Evolutionary conservation across 441 rosid species (phyloP), one percentile per base, ranked within the genome.

Genomic region (Euphorbia schlechtendalii): DNA sequence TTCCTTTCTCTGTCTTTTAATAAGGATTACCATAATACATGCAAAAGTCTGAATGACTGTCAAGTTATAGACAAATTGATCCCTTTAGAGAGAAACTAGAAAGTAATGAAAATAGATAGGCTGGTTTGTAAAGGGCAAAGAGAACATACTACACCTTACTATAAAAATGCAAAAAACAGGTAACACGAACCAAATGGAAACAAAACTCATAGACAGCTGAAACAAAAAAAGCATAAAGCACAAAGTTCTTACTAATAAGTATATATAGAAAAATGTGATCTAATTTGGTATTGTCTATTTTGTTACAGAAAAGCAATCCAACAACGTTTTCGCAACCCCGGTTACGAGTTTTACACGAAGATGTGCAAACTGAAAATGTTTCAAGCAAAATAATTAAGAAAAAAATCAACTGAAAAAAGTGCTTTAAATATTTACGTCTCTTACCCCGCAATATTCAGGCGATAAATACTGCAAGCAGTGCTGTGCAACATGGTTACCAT

Each of bases 401-500:
- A 12, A n/a, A 41, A 43, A 36, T 36, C 28, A 11, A 52, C 12
- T 20, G 56, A 28, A 28, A 14, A 15, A 48, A 8, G 18, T 41
- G 20, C 52, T n/a, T 46, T 24, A 5, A 30, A 1, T 25, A 11
- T 58, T 36, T 13, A 51, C 8, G 56, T 59, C 61, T n/a, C 56
- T 76, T 80, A 86, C 96, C 93, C 80, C 79, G 32, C 69, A 74
- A 54, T 81, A 76, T 63, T 83, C 77, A 62, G 86, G 88, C 61
- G 73, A 59, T 40, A 90, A 63, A 74, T 76, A 72, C 73, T 77
- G 82, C 73, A 91, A 83, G 78, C 96, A 91, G 41, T 81, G 84
- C 71, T 85, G 94, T 28, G 85, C 86, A 68, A 91, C 94, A 41
- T 86, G 90, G 68, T 83, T 84, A 67, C 97, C 96, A 11, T 91